Percentiles rank a stretch among this genome's conserved stretches.
Evolutionary conservation across 2,329 filamentous ascomycete genomes (phyloP).

Genomic region (Mollisia scopiformis): DNA sequence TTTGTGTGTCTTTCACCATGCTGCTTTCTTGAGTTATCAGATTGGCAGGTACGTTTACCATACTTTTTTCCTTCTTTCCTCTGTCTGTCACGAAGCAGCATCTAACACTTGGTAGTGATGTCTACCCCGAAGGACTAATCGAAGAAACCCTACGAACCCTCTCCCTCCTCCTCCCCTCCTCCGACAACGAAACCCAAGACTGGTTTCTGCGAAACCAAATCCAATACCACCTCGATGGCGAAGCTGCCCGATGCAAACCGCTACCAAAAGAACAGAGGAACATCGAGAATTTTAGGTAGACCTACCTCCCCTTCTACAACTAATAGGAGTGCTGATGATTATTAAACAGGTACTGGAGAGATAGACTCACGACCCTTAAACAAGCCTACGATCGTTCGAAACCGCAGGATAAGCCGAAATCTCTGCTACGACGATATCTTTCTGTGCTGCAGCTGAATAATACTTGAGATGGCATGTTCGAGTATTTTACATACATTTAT

Average conservation of each 20-base stretch:
- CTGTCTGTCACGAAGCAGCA: background rate
- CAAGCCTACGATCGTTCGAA: slow-evolving; percentile 3
- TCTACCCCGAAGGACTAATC: slow-evolving; percentile 13
- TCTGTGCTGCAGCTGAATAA: slow-evolving; percentile 1
- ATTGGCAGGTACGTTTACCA: slow-evolving; percentile 3
- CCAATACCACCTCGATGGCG: slow-evolving; percentile 6
- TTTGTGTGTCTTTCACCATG: slow-evolving; percentile 13
- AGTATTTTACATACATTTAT: too few relatives aligned
- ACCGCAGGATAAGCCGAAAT: slow-evolving; percentile 3
- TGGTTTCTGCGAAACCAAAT: slow-evolving; percentile 13
- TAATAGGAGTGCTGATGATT: background rate
- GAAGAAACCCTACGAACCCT: slow-evolving; percentile 13
- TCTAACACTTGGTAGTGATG: background rate
- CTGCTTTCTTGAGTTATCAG: slow-evolving; percentile 10
- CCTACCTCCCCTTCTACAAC: background rate
- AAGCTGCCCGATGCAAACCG: slow-evolving; percentile 8
- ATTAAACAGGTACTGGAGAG: slow-evolving; percentile 9
- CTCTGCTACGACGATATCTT: slow-evolving; percentile 5
- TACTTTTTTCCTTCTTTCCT: background rate
- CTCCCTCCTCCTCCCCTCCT: slow-evolving; percentile 6
- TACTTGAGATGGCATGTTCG: too few relatives aligned
- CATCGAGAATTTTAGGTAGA: slow-evolving; percentile 7
- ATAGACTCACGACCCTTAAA: slow-evolving; percentile 8
- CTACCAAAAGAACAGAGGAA: slow-evolving; percentile 6
- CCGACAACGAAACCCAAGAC: slow-evolving; percentile 6